Evolutionary conservation across 495 filamentous ascomycete species (phyloP).

Genomic region (Talaromyces thailandensis): DNA sequence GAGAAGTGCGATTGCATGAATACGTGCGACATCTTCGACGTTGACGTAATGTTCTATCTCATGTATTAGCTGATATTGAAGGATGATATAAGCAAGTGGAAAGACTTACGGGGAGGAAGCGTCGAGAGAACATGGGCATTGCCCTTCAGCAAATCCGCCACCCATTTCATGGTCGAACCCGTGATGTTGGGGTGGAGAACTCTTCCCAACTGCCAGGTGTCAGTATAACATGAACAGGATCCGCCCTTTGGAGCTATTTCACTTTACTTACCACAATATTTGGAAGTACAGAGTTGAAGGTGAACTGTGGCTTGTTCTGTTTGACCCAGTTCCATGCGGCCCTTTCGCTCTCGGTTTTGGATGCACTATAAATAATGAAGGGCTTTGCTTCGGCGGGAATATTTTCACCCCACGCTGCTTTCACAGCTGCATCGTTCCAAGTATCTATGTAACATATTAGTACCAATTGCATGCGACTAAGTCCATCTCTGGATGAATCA

Average conservation of each 20-base stretch:
- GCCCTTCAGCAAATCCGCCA: slow-evolving; percentile 15
- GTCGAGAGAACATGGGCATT: slow-evolving; percentile 13
- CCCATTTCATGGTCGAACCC: slow-evolving; percentile 16
- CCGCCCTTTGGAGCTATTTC: background rate
- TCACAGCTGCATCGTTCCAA: slow-evolving; percentile 38
- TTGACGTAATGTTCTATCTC: slow-evolving; percentile 34
- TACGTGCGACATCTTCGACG: slow-evolving; percentile 37
- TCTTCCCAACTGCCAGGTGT: slow-evolving; percentile 13
- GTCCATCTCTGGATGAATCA: background rate
- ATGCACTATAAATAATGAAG: slow-evolving; percentile 33
- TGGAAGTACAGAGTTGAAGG: slow-evolving; percentile 42
- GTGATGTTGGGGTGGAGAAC: slow-evolving; percentile 18
- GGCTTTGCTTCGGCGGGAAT: slow-evolving; percentile 13
- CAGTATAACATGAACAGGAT: background rate
- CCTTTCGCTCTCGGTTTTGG: slow-evolving; percentile 45
- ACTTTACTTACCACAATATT: slow-evolving; percentile 16
- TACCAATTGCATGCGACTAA: background rate
- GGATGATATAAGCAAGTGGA: background rate
- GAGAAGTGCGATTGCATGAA: slow-evolving; percentile 39
- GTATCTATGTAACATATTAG: slow-evolving; percentile 22
- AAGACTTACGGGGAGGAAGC: background rate
- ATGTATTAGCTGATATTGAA: background rate
- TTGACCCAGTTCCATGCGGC: slow-evolving; percentile 42
- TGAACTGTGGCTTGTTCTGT: slow-evolving; percentile 36
- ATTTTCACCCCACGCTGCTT: slow-evolving; percentile 27